Evolutionary conservation across 495 filamentous ascomycete species (phyloP), one percentile per base, ranked within the genome.

Genomic region (Penicillium paxilli): DNA sequence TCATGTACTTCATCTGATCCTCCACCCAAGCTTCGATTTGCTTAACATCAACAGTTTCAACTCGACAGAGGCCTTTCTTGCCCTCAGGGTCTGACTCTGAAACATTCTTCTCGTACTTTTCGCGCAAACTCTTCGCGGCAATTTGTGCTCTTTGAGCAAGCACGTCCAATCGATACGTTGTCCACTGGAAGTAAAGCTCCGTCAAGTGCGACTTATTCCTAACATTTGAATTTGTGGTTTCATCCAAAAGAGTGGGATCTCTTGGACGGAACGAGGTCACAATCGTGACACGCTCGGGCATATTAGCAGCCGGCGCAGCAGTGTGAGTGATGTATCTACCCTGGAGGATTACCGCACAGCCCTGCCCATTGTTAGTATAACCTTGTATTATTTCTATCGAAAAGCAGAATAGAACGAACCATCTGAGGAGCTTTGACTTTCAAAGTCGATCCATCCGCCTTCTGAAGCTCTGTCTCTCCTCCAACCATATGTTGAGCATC

Each of bases 281-380:
- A 76, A 88, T 85, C 21, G 83, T 87, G 70, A 89, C 86, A 30
- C 87, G 83, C 65, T 89, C 87, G 19, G 78, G 76, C 3, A 76
- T 74, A 19, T 85, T 84, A 9, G 84, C 76, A 0, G 86, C 80
- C 17, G 78, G 78, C 6, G 89, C 73, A 11, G 87, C 87, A 63
- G 84, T 80, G 59, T 91, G 87, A 45, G 83, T 80, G 54, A 90
- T 88, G 60, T 89, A 88, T 35, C 85, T 75, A 14, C 87, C 87
- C 68, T 91, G 87, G 44, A 91, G 72, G 7, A 90, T 74, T 0
- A 88, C 80, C 1, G 83, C 86, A 44, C 76, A 84, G 17, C 87
- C 87, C 87, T 89, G n/a, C 12, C n/a, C n/a, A n/a, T n/a, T 16
- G 35, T 38, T 38, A 19, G n/a, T n/a, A 38, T 19, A 19, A 19